Base-by-base conservation (phyloP, 306 rosid genomes). In the Cicer cuneatum region DNA sequence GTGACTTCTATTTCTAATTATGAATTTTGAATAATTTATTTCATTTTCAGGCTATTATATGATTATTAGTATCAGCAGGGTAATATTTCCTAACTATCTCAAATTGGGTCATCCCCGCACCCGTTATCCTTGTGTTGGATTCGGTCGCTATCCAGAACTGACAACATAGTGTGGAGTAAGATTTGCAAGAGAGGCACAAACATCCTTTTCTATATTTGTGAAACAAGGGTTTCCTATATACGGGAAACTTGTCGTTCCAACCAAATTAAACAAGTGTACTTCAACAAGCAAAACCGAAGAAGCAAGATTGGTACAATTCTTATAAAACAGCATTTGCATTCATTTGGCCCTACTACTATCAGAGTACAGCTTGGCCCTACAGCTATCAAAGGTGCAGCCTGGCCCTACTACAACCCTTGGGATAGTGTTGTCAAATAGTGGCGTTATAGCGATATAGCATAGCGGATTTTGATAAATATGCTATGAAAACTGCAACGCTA, bases 231-330 rank as follows among this genome's bases (percentile, higher is more conserved):
- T 68, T 48, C 16, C 59, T 19, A 39, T 65, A 1, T 15, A n/a
- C 21, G 54, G 13, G 12, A 63, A 68, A 29, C 18, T 7, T 13
- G 7, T 16, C 16, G 67, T 45, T 24, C 39, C 62, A 43, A 69
- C 41, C 33, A 69, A 56, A 38, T 56, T 19, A 56, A 51, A 63
- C 45, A 74, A 45, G 35, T 33, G 47, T 66, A 16, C 40, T 73
- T 69, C 42, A 57, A 73, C 52, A 78, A 43, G 65, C 45, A 38
- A 74, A 82, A 74, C 74, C 5, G 21, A 14, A 49, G 56, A 49
- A 9, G 19, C 21, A 49, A 14, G 19, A 49, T 49, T 14, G 15
- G 14, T 8, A 7, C 8, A 4, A 2, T 47, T 5, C 12, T 47
- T 47, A 47, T 47, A 47, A 49, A 49, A 14, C 56, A 49, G 19